phyloP scores from a whole-genome alignment of 1,284 basidiomycete genomes.

The Malassezia japonica region DNA sequence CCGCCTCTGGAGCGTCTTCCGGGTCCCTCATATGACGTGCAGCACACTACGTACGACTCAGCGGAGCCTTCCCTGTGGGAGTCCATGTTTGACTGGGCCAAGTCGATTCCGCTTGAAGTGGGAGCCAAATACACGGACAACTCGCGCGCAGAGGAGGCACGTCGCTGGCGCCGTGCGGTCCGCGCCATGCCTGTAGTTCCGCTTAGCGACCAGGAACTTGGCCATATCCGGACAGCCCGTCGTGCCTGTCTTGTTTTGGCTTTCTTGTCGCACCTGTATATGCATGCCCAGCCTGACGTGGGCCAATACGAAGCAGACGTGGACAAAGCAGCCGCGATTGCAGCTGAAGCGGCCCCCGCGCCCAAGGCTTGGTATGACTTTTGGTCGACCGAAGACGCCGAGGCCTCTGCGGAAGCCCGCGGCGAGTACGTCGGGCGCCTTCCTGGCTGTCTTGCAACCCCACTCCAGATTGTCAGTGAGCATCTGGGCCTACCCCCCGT shows the following conservation, averaged over 20 bases:
- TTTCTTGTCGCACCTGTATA: constrained; percentile 79
- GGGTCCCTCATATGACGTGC: not conserved
- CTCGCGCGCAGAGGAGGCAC: constrained; percentile 17
- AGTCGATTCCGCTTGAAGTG: constrained; percentile 26
- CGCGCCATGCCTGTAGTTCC: constrained; percentile 45
- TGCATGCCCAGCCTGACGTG: constrained; percentile 58
- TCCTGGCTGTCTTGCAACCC: constrained; percentile 65
- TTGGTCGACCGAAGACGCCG: not conserved
- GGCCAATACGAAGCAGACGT: not conserved
- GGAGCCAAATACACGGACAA: constrained; percentile 1
- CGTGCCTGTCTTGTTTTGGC: constrained; percentile 75
- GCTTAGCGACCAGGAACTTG: constrained; percentile 19
- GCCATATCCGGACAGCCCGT: constrained; percentile 49
- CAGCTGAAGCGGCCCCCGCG: not conserved
- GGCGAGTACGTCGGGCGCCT: constrained; percentile 53
- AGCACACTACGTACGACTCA: no score
- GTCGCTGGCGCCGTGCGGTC: constrained; percentile 59
- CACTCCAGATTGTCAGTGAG: constrained; percentile 59
- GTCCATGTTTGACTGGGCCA: constrained; percentile 52
- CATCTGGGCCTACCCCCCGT: constrained; percentile 77
- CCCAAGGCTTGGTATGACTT: not conserved
- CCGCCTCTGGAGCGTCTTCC: constrained; percentile 62
- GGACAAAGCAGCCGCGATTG: not conserved
- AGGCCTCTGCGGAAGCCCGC: constrained; percentile 15
- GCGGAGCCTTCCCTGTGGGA: constrained; percentile 61